These are phyloP conservation scores for Fusarium metavorans DNA, from an alignment of 2,329 filamentous ascomycete genomes.

Conservation along the genomic window DNA sequence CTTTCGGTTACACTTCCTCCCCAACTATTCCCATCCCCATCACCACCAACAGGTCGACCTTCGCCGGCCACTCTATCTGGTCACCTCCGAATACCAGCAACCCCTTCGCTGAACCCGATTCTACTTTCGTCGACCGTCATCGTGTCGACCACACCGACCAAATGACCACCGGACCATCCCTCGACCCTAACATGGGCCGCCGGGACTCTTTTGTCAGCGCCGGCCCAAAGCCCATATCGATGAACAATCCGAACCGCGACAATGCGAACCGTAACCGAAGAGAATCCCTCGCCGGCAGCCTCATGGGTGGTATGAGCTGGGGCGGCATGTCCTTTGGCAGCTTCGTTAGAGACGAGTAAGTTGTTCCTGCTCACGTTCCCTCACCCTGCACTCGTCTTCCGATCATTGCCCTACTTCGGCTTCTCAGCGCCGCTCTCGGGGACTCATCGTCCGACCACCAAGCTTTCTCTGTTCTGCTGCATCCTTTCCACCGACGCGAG, in stretches of 20 bases:
- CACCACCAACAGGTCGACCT: conserved; percentile 26
- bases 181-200: conserved; percentile 69
- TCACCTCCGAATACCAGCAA: conserved; percentile 22
- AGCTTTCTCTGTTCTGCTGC: background rate
- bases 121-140: conserved; percentile 41
- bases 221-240: conserved; percentile 74
- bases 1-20: conserved; percentile 35
- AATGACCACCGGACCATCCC: conserved; percentile 70
- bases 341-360: conserved; percentile 98
- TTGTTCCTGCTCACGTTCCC: conserved; percentile 40
- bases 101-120: conserved; percentile 42
- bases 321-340: conserved; percentile 95
- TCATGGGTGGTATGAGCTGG: conserved; percentile 93
- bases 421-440: background rate
- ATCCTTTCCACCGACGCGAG: background rate
- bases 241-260: conserved; percentile 73
- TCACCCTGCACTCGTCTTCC: conserved; percentile 2
- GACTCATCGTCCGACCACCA: background rate
- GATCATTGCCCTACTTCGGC: conserved; percentile 21
- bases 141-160: conserved; percentile 50
- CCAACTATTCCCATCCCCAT: conserved; percentile 50
- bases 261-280: conserved; percentile 68
- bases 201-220: conserved; percentile 76
- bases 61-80: conserved; percentile 1
- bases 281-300: conserved; percentile 72